phyloP scores from a whole-genome alignment of 2,329 filamentous ascomycete genomes.

The Xylaria arbuscula region DNA sequence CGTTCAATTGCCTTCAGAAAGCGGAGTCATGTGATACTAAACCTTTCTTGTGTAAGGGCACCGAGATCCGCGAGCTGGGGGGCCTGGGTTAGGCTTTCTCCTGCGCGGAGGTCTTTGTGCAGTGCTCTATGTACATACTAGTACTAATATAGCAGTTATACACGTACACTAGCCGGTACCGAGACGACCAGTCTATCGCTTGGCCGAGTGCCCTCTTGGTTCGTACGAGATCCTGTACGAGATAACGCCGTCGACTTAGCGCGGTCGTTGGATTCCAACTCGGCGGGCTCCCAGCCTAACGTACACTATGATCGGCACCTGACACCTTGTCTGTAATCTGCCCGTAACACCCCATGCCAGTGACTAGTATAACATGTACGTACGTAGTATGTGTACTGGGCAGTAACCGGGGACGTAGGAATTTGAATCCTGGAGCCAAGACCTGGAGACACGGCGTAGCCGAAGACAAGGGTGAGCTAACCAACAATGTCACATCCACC shows the following conservation, averaged over 20 bases:
- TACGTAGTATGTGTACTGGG: constrained; percentile 4
- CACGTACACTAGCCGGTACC: background rate
- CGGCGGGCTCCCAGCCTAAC: constrained; percentile 1
- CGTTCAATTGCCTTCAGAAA: constrained; percentile 4
- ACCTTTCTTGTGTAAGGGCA: constrained; percentile 2
- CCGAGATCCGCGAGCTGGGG: constrained; percentile 16
- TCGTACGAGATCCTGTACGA: background rate
- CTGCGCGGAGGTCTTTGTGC: background rate
- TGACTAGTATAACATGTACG: background rate
- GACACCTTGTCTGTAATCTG: background rate
- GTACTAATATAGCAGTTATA: background rate
- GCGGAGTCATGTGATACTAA: constrained; percentile 23
- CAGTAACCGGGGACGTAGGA: background rate
- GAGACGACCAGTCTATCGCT: constrained; percentile 5
- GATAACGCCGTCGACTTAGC: constrained; percentile 9
- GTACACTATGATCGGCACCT: constrained; percentile 17
- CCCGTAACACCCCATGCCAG: background rate
- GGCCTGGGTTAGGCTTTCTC: background rate
- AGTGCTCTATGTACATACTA: constrained; percentile 13
- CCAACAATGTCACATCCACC: background rate
- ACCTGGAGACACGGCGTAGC: constrained; percentile 24
- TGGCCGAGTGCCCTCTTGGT: background rate
- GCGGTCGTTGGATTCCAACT: constrained; percentile 24
- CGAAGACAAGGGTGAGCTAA: constrained; percentile 7
- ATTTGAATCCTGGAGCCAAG: constrained; percentile 25